Evolutionary conservation across 257 asterid species (phyloP).

Genomic region (Oldenlandia corymbosa): DNA sequence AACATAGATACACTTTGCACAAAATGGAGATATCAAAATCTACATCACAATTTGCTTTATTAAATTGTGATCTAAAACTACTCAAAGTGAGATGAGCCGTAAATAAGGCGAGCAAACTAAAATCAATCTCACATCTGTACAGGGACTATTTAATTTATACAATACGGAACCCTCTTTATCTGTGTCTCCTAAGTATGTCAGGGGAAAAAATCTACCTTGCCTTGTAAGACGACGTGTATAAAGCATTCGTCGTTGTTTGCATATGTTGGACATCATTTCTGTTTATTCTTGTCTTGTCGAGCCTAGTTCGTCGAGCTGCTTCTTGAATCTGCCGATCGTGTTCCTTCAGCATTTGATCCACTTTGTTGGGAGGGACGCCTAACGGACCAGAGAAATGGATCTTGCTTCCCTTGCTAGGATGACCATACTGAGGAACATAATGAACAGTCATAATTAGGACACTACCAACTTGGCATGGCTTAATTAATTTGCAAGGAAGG

Average conservation of each 20-base stretch:
- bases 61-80: constrained; percentile 2
- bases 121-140: constrained; percentile 12
- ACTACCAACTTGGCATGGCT: neutral
- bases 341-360: constrained; percentile 82
- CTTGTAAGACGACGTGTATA: constrained; percentile 18
- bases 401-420: constrained; percentile 37
- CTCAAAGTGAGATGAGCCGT: neutral
- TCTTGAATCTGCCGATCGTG: constrained; percentile 81
- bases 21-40: neutral
- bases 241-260: constrained; percentile 21
- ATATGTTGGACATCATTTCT: constrained; percentile 34
- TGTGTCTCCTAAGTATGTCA: neutral
- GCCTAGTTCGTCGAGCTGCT: constrained; percentile 68
- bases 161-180: neutral
- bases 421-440: constrained; percentile 19
- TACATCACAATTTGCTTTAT: neutral
- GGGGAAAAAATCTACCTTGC: constrained; percentile 12
- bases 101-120: neutral
- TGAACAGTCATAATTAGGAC: neutral
- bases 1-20: neutral
- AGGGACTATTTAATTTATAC: constrained; percentile 14
- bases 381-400: constrained; percentile 77
- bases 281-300: constrained; percentile 44
- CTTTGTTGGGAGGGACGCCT: constrained; percentile 52
- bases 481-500: neutral